phyloP scores from a whole-genome alignment of 2,329 filamentous ascomycete species.

The Exserohilum rostratum region DNA sequence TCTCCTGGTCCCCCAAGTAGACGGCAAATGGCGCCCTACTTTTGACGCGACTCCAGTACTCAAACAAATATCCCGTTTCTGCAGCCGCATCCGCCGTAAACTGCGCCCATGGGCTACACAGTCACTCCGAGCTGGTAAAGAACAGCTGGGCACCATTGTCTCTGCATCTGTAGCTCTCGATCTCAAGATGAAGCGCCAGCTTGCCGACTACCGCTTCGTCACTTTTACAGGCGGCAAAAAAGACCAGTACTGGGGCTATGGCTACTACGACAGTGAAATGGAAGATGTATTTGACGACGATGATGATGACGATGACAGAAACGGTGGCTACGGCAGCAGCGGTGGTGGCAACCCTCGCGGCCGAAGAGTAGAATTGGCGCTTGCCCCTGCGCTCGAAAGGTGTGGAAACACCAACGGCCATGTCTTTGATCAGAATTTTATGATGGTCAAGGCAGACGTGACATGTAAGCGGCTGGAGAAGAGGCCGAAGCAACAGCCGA shows the following conservation, averaged over 20 bases:
- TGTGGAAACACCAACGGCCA: constrained; percentile 48
- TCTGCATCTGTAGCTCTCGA: constrained; percentile 46
- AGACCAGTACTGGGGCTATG: constrained; percentile 43
- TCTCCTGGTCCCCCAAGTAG: constrained; percentile 45
- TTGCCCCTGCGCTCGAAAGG: constrained; percentile 47
- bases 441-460: constrained; percentile 47
- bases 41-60: constrained; percentile 44
- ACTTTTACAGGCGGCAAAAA: constrained; percentile 44
- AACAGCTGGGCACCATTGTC: constrained; percentile 42
- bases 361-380: constrained; percentile 40
- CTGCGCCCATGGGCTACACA: constrained; percentile 42
- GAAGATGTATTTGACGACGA: constrained; percentile 45
- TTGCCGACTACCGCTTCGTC: constrained; percentile 47
- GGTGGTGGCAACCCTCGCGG: constrained; percentile 19
- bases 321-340: constrained; percentile 19
- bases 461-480: constrained; percentile 41
- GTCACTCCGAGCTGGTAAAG: constrained; percentile 39
- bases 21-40: constrained; percentile 45
- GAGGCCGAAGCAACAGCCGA: constrained; percentile 21
- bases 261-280: constrained; percentile 47
- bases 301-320: constrained; percentile 27
- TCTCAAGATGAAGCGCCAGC: constrained; percentile 46
- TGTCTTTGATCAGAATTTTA: constrained; percentile 46
- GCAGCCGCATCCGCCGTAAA: constrained; percentile 36
- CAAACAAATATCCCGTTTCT: constrained; percentile 43